Evolutionary conservation across 1,284 basidiomycete genomes (phyloP).

Genomic region (Inonotus obliquus): DNA sequence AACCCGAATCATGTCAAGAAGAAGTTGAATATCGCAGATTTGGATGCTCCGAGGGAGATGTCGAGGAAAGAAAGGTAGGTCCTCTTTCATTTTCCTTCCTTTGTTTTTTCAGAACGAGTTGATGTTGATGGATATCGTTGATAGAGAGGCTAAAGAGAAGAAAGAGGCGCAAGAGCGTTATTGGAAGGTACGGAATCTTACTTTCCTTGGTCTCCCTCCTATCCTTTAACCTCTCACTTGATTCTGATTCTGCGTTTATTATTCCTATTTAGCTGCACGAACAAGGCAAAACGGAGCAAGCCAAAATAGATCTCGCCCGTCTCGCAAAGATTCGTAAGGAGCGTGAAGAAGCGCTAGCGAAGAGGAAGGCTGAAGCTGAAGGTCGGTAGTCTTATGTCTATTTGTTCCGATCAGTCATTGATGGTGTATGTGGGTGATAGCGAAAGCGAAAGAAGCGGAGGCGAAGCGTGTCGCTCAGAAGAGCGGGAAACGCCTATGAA

Average conservation of each 20-base stretch:
- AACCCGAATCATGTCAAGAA: slow-evolving; percentile 68
- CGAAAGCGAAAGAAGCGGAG: slow-evolving; percentile 40
- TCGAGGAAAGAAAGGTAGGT: slow-evolving; percentile 65
- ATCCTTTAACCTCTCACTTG: background rate
- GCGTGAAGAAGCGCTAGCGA: slow-evolving; percentile 80
- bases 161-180: slow-evolving; percentile 82
- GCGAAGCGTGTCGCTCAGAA: slow-evolving; percentile 31
- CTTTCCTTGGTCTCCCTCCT: too few relatives aligned
- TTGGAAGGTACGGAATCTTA: slow-evolving; percentile 59
- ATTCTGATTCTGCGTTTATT: slow-evolving; percentile 3
- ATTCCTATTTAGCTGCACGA: slow-evolving; percentile 48
- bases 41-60: slow-evolving; percentile 50
- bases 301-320: slow-evolving; percentile 81
- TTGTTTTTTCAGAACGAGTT: slow-evolving; percentile 1
- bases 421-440: slow-evolving; percentile 25
- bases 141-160: slow-evolving; percentile 85
- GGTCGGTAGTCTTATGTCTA: slow-evolving; percentile 40
- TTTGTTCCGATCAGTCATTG: background rate
- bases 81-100: background rate
- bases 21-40: slow-evolving; percentile 62
- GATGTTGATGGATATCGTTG: background rate
- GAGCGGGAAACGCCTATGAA: slow-evolving; percentile 28
- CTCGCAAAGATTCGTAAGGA: slow-evolving; percentile 83
- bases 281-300: slow-evolving; percentile 83
- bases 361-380: slow-evolving; percentile 80